These are phyloP conservation scores for Puccinia coronata DNA, from an alignment of 1,284 basidiomycete species.

Conservation along the genomic window DNA sequence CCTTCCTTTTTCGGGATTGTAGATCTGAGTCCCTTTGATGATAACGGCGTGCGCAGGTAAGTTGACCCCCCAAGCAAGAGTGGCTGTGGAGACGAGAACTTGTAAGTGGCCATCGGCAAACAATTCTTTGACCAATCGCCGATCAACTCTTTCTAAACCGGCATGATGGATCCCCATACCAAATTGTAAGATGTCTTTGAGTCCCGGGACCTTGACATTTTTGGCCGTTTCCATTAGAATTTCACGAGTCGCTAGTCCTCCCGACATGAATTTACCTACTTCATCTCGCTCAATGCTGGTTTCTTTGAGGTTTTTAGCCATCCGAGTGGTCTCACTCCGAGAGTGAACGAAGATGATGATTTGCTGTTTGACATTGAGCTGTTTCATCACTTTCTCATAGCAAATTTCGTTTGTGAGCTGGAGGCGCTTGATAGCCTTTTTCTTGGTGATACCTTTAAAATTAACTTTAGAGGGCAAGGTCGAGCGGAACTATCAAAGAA, in stretches of 20 bases:
- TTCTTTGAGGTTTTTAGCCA: constrained; percentile 90
- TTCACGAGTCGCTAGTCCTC: constrained; percentile 82
- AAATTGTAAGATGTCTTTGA: constrained; percentile 89
- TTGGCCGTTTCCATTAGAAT: constrained; percentile 81
- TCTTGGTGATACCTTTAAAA: constrained; percentile 97
- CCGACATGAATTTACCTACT: constrained; percentile 89
- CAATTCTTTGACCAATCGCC: constrained; percentile 88
- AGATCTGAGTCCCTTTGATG: constrained; percentile 99
- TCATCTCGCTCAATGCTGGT: constrained; percentile 95
- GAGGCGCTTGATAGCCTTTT: constrained; percentile 98
- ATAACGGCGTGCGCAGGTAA: constrained; percentile 96
- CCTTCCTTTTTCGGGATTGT: constrained; percentile 96
- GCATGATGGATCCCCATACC: constrained; percentile 98
- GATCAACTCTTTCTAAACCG: constrained; percentile 95
- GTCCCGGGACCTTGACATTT: constrained; percentile 78
- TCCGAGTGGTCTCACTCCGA: constrained; percentile 97
- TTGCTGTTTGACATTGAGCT: constrained; percentile 66
- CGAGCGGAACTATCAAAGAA: constrained; percentile 94
- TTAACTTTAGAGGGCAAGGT: constrained; percentile 92
- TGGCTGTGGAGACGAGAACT: constrained; percentile 94
- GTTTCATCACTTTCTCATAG: constrained; percentile 81
- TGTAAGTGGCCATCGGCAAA: constrained; percentile 91
- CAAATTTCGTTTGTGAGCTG: constrained; percentile 99
- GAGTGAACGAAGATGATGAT: constrained; percentile 97
- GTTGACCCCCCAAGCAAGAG: constrained; percentile 99